Base-by-base conservation (phyloP, 768 basidiomycete species). In the Tulasnella sp. region DNA sequence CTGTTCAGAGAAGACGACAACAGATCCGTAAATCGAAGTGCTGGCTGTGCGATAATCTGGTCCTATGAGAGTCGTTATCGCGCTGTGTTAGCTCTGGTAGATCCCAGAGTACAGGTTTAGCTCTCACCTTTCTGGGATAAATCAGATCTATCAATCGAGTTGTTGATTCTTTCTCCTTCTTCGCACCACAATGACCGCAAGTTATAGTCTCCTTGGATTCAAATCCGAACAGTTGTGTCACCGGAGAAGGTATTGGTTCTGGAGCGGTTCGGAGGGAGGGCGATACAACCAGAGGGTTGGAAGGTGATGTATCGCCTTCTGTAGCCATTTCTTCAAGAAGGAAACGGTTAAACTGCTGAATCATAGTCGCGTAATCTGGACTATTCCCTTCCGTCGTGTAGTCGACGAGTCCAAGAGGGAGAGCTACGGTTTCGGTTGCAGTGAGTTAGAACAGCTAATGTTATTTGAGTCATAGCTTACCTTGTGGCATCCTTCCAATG, bases 331-430 rank as follows among this genome's bases (percentile, higher is more conserved):
- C 81, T 55, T 96, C 91, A 45, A 96, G 66, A 33, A 95, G 72
- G 69, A 95, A 96, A 19, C 93, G 80, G 63, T 96, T 90, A 71
- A 96, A 96, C 13, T 78, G 77, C 65, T 96, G 95, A 35, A 98
- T 96, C 69, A 88, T 82, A 45, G 83, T 78, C 0, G 79, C 81
- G 58, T 96, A 89, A 58, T 86, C 79, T 34, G 80, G 72, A 57
- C 77, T 77, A n/a, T 70, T 69, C 8, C 72, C 69, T 57, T 91
- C 85, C 40, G 81, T 73, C 10, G 85, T 85, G 53, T 83, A 86
- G 61, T 98, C 95, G 53, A 93, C 77, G 35, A 99, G 72, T 46
- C 91, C 90, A 32, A 95, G 78, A 10, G 86, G 80, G 57, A 85
- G 83, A 6, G 66, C 65, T 67, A 46, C 10, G 43, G 29, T 46